These are phyloP conservation scores for Posidonia australis DNA, from an alignment of 106 monocot genomes.

Conservation along the genomic window DNA sequence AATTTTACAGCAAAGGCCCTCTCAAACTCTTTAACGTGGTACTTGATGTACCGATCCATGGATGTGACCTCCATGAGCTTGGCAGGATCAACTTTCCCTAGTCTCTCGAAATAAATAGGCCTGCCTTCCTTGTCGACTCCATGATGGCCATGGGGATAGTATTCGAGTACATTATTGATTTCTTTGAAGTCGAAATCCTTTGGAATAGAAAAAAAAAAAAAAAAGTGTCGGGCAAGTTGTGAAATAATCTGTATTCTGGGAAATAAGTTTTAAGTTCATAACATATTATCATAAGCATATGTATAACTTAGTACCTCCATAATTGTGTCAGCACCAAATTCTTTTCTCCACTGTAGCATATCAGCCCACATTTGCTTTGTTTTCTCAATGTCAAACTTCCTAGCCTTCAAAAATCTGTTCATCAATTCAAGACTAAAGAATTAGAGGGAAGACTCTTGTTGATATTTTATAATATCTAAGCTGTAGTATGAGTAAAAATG, in stretches of 20 bases:
- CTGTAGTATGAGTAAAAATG: too few relatives aligned
- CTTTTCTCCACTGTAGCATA: slow-evolving; percentile 11
- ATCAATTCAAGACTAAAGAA: neutral
- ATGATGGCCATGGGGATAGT: slow-evolving; percentile 27
- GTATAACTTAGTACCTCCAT: too few relatives aligned
- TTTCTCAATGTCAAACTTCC: slow-evolving; percentile 7
- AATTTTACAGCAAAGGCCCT: slow-evolving; percentile 19
- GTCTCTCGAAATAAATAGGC: slow-evolving; percentile 22
- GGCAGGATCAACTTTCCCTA: slow-evolving; percentile 22
- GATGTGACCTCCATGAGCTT: slow-evolving; percentile 26
- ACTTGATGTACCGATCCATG: slow-evolving; percentile 26
- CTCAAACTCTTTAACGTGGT: slow-evolving; percentile 28
- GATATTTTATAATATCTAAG: too few relatives aligned
- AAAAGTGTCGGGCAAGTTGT: too few relatives aligned
- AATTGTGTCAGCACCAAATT: slow-evolving; percentile 9
- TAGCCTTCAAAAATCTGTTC: slow-evolving; percentile 3
- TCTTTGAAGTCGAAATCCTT: slow-evolving; percentile 30
- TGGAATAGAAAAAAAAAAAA: neutral
- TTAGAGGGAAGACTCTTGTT: too few relatives aligned
- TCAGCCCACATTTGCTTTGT: slow-evolving; percentile 12
- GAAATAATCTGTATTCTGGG: too few relatives aligned
- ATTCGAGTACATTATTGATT: slow-evolving; percentile 14
- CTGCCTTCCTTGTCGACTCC: slow-evolving; percentile 26
- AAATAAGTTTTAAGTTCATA: too few relatives aligned
- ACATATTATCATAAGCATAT: too few relatives aligned